Evolutionary conservation across 495 filamentous ascomycete species (phyloP).

Genomic region (Xylaria grammica): DNA sequence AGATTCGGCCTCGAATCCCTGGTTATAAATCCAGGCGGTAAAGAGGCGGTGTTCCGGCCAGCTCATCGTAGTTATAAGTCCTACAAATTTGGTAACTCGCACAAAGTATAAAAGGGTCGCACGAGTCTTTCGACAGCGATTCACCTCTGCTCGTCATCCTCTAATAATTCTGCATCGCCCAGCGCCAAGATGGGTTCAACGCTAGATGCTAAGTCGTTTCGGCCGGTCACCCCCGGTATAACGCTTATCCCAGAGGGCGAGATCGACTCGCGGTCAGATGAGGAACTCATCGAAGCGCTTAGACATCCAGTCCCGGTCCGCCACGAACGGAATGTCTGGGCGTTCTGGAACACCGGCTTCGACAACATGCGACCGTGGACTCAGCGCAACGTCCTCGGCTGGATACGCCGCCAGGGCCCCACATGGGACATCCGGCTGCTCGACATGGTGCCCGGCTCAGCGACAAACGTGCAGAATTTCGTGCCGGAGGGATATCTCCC

Average conservation of each 20-base stretch:
- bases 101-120: too few relatives aligned
- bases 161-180: too few relatives aligned
- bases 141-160: too few relatives aligned
- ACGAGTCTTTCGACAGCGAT: too few relatives aligned
- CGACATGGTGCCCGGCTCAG: slow-evolving; percentile 24
- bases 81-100: too few relatives aligned
- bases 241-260: slow-evolving; percentile 2
- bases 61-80: too few relatives aligned
- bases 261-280: slow-evolving; percentile 13
- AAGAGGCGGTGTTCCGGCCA: too few relatives aligned
- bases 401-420: slow-evolving; percentile 28
- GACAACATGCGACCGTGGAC: slow-evolving; percentile 27
- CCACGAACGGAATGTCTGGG: slow-evolving; percentile 44
- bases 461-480: slow-evolving; percentile 25
- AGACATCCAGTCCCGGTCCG: neutral
- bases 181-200: neutral
- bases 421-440: slow-evolving; percentile 27
- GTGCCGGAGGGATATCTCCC: slow-evolving; percentile 30
- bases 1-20: too few relatives aligned
- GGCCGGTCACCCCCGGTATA: slow-evolving; percentile 12
- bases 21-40: too few relatives aligned
- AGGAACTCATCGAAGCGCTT: slow-evolving; percentile 12
- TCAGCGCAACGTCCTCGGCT: slow-evolving; percentile 34
- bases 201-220: neutral
- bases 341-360: slow-evolving; percentile 42